Conservation (phyloP, 805 yeast species). For the Ogataea allantospora region DNA sequence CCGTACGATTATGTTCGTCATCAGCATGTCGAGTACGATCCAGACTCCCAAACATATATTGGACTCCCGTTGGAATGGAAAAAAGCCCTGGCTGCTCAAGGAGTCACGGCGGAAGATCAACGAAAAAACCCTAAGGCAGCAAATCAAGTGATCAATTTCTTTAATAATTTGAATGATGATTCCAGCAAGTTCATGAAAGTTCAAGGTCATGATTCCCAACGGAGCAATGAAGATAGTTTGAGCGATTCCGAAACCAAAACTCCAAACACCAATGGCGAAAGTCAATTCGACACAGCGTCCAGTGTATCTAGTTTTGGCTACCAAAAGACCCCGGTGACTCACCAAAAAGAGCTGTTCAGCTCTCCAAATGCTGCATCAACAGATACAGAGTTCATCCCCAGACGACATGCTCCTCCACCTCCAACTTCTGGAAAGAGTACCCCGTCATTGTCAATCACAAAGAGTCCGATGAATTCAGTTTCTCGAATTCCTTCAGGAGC, state of each 20-base stretch:
- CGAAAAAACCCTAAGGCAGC: conserved; percentile 92
- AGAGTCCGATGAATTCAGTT: conserved; percentile 12
- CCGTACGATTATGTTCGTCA: conserved; percentile 90
- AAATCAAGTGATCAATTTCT: conserved; percentile 32
- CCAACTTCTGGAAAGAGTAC: conserved; percentile 21
- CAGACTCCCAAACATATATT: conserved; percentile 78
- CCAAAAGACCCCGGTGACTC: conserved; percentile 12
- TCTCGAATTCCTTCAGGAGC: conserved; percentile 13
- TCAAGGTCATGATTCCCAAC: conserved; percentile 19
- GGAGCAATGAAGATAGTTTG: conserved; percentile 20
- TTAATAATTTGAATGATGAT: conserved; percentile 25
- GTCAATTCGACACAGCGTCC: conserved; percentile 21
- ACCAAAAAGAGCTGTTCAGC: conserved; percentile 1
- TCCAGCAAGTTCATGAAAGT: conserved; percentile 32
- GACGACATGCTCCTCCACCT: conserved; percentile 38
- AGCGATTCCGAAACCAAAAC: conserved; percentile 21
- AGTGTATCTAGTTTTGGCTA: conserved; percentile 12
- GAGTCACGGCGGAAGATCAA: conserved; percentile 85
- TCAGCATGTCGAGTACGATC: conserved; percentile 90
- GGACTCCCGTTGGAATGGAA: conserved; percentile 96
- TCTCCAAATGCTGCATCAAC: neutral
- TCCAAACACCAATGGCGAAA: conserved; percentile 14
- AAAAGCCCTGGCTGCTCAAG: conserved; percentile 73
- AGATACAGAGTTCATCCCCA: conserved; percentile 33
- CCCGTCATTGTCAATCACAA: conserved; percentile 4